Evolutionary conservation across 768 basidiomycete species (phyloP).

Genomic region (Trametes gibbosa): DNA sequence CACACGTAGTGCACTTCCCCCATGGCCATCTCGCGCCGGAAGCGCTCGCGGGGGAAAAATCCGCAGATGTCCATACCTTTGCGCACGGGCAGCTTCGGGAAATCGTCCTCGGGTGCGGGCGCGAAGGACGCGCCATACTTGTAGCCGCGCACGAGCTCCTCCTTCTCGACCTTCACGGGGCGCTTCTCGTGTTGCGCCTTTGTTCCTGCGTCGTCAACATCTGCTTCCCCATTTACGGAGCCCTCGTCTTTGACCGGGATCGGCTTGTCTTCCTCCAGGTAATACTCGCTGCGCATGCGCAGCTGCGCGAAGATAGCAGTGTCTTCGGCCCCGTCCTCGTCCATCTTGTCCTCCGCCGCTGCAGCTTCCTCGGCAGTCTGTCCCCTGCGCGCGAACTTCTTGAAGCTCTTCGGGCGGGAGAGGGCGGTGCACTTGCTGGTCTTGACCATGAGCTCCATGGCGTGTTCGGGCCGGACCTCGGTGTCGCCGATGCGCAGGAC

Average conservation of each 20-base stretch:
- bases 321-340: constrained; percentile 39
- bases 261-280: constrained; percentile 45
- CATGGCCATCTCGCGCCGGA: constrained; percentile 79
- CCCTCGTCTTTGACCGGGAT: constrained; percentile 30
- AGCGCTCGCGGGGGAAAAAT: constrained; percentile 70
- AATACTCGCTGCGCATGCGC: constrained; percentile 52
- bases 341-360: constrained; percentile 22
- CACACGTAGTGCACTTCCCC: constrained; percentile 86
- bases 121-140: constrained; percentile 89
- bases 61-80: constrained; percentile 88
- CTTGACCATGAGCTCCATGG: constrained; percentile 71
- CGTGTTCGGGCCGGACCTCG: constrained; percentile 61
- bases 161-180: constrained; percentile 65
- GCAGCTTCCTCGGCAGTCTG: constrained; percentile 31
- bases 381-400: constrained; percentile 59
- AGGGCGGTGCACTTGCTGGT: constrained; percentile 78
- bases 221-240: constrained; percentile 12
- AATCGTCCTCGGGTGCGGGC: constrained; percentile 84
- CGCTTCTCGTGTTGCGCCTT: constrained; percentile 31
- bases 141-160: constrained; percentile 77
- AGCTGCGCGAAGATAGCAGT: constrained; percentile 41
- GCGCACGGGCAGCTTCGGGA: constrained; percentile 65
- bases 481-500: constrained; percentile 78
- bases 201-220: constrained; percentile 33
- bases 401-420: constrained; percentile 70